Evolutionary conservation across 305 asterid genomes (phyloP).

Genomic region (Plantago lanceolata): DNA sequence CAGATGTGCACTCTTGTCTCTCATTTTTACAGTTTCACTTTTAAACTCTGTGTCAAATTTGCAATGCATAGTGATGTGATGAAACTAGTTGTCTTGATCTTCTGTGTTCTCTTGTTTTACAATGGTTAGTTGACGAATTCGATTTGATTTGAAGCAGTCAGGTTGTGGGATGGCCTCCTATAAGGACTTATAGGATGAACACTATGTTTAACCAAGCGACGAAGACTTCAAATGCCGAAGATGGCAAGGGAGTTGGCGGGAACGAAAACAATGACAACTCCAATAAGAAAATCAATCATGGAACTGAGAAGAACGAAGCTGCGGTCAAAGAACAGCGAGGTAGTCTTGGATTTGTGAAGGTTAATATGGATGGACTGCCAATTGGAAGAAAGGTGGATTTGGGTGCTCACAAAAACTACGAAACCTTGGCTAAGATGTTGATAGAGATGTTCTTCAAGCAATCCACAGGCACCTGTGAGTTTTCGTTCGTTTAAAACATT

Average conservation of each 20-base stretch:
- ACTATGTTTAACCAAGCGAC: constrained; percentile 54
- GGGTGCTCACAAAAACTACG: constrained; percentile 60
- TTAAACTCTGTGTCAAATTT: not conserved
- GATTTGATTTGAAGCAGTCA: constrained; percentile 51
- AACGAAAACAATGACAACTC: constrained; percentile 47
- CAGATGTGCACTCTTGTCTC: constrained; percentile 5
- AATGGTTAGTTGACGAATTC: constrained; percentile 11
- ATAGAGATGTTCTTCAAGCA: constrained; percentile 74
- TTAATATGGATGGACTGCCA: constrained; percentile 73
- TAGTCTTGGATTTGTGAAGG: constrained; percentile 65
- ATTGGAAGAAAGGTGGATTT: constrained; percentile 83
- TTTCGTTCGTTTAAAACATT: not conserved
- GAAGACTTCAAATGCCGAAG: constrained; percentile 44
- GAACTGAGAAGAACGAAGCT: constrained; percentile 37
- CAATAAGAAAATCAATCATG: constrained; percentile 59
- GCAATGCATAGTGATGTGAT: not conserved
- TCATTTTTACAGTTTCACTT: not conserved
- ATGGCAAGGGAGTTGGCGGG: constrained; percentile 50
- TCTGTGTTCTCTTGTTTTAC: not conserved
- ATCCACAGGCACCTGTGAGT: constrained; percentile 31
- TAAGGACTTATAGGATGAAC: constrained; percentile 67
- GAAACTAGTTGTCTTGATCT: not conserved
- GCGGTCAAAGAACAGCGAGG: constrained; percentile 38
- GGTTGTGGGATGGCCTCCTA: constrained; percentile 97
- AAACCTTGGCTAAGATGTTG: constrained; percentile 51